A percentile compares a stretch with the other conserved stretches of the same genome.
Evolutionary conservation across 805 yeast species (phyloP).

Genomic region (Vanderwaltozyma polyspora): DNA sequence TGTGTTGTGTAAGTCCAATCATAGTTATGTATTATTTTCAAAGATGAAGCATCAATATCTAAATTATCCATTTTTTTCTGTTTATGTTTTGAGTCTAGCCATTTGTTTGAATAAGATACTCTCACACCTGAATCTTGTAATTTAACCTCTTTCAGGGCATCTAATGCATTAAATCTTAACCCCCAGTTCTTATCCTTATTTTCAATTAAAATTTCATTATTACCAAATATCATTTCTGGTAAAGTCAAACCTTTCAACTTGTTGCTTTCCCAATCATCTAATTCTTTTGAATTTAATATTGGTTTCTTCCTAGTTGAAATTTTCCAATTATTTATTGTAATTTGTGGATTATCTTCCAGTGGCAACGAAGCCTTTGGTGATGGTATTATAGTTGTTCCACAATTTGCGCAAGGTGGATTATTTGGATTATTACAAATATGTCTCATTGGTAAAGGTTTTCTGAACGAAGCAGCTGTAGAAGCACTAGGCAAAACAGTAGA

Average conservation of each 20-base stretch:
- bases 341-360: conserved; percentile 54
- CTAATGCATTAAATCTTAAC: conserved; percentile 63
- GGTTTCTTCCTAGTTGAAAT: conserved; percentile 65
- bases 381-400: conserved; percentile 71
- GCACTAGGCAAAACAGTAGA: neutral
- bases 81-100: conserved; percentile 41
- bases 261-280: conserved; percentile 51
- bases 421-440: conserved; percentile 25
- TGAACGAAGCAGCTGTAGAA: neutral
- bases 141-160: conserved; percentile 48
- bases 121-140: conserved; percentile 42
- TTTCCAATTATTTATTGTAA: conserved; percentile 62
- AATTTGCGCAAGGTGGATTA: conserved; percentile 44
- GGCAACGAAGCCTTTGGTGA: conserved; percentile 61
- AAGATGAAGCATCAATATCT: conserved; percentile 32
- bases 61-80: conserved; percentile 18
- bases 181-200: conserved; percentile 32
- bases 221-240: conserved; percentile 97
- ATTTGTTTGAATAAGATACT: conserved; percentile 80
- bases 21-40: conserved; percentile 64
- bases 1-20: conserved; percentile 93
- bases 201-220: conserved; percentile 50
- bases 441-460: conserved; percentile 4
- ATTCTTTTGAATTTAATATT: conserved; percentile 60
- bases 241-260: conserved; percentile 58